Evolutionary conservation across 139 green algal species (phyloP).

Genomic region (Chlorella sorokiniana): DNA sequence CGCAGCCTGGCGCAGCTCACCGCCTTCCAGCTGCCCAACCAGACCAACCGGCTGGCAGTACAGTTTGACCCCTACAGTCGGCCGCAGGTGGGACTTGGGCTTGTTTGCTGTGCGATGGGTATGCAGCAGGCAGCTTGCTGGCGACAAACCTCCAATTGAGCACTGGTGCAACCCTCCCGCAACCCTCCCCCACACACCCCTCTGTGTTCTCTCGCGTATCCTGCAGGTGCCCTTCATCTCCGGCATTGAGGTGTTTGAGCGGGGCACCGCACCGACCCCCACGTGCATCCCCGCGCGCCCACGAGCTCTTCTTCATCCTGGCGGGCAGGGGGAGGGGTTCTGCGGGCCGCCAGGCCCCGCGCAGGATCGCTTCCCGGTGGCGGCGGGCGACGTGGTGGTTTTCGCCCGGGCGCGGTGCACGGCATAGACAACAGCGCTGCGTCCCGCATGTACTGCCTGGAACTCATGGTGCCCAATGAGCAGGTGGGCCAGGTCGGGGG

Average conservation of each 20-base stretch:
- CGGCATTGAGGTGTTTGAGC: conserved; percentile 81
- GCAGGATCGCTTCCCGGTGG: conserved; percentile 50
- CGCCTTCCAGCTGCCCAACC: conserved; percentile 74
- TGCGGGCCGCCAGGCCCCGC: no score
- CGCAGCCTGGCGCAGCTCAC: conserved; percentile 61
- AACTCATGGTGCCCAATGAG: conserved; percentile 91
- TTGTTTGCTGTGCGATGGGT: background rate
- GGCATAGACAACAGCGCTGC: conserved; percentile 71
- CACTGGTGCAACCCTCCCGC: background rate
- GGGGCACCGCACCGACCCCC: conserved; percentile 71
- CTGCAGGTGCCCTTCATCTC: conserved; percentile 64
- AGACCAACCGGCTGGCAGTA: conserved; percentile 83
- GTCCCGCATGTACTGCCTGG: conserved; percentile 41
- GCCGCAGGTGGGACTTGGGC: background rate
- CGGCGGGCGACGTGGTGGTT: conserved; percentile 72
- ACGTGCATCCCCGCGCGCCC: conserved; percentile 69
- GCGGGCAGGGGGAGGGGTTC: conserved; percentile 62
- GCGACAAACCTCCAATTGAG: no score
- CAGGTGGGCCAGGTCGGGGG: conserved; percentile 56
- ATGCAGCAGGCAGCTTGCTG: background rate
- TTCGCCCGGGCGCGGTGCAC: conserved; percentile 75
- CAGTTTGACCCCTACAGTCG: conserved; percentile 64
- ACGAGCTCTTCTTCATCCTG: conserved; percentile 92
- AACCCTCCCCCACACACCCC: background rate
- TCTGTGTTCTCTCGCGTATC: background rate